Evolutionary conservation across 2,329 filamentous ascomycete genomes (phyloP).

Genomic region (Trichoderma koningii): DNA sequence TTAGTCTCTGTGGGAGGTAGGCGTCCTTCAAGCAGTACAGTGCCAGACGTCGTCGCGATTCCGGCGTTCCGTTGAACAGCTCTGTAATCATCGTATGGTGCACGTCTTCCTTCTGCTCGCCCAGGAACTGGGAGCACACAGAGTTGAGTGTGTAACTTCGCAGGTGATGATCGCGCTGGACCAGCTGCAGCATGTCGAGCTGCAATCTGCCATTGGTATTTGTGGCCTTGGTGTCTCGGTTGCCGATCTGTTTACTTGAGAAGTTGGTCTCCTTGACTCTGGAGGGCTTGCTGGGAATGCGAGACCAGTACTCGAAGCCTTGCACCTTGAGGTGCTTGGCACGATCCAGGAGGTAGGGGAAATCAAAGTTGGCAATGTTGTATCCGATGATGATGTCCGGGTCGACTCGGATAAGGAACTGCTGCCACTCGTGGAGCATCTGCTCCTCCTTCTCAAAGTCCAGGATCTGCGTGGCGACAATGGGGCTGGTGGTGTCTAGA

Average conservation of each 20-base stretch:
- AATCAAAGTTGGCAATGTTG: conserved; percentile 99
- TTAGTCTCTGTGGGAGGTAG: conserved; percentile 86
- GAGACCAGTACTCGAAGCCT: conserved; percentile 84
- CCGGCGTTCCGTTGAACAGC: conserved; percentile 91
- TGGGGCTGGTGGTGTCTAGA: conserved; percentile 85
- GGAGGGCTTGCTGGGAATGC: conserved; percentile 71
- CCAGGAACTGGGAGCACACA: conserved; percentile 89
- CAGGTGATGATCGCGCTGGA: conserved; percentile 92
- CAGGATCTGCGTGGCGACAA: conserved; percentile 91
- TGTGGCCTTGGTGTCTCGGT: conserved; percentile 88
- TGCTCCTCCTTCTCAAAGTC: conserved; percentile 79
- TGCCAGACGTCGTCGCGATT: conserved; percentile 85
- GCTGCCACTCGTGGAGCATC: conserved; percentile 90
- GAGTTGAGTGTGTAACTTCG: conserved; percentile 97
- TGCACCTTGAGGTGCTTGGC: conserved; percentile 79
- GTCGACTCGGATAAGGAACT: conserved; percentile 87
- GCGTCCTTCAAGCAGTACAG: conserved; percentile 98
- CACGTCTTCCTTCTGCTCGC: conserved; percentile 98
- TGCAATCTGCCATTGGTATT: conserved; percentile 95
- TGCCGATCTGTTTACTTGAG: conserved; percentile 98
- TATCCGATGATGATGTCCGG: conserved; percentile 98
- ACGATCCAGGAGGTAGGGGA: conserved; percentile 89
- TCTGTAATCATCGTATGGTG: conserved; percentile 99
- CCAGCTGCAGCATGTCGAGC: conserved; percentile 88
- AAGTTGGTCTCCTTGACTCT: conserved; percentile 79